Evolutionary conservation across 306 rosid genomes (phyloP).

Genomic region (Casuarina equisetifolia): DNA sequence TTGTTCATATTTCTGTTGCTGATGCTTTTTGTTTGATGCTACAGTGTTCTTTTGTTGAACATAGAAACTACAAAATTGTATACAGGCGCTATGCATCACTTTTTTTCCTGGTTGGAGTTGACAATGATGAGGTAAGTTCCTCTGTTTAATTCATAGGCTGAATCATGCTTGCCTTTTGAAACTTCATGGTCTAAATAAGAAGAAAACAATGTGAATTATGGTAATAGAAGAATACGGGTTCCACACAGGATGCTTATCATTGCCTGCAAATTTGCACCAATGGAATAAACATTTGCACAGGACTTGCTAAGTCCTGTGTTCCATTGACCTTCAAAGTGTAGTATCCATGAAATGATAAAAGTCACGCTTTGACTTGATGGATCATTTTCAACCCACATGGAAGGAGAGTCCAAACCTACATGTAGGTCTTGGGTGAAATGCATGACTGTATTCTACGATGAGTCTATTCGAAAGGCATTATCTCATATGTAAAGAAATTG

Average conservation of each 20-base stretch:
- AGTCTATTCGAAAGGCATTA: neutral
- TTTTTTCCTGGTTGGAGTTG: constrained; percentile 97
- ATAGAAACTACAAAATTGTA: constrained; percentile 92
- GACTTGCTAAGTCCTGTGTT: constrained; percentile 4
- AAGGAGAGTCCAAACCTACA: neutral
- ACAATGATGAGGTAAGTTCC: constrained; percentile 69
- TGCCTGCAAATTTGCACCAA: constrained; percentile 1
- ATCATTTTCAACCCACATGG: neutral
- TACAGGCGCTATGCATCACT: constrained; percentile 94
- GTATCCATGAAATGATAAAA: neutral
- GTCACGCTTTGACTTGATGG: neutral
- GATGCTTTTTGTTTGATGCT: constrained; percentile 27
- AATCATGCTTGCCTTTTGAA: neutral
- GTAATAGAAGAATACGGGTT: neutral
- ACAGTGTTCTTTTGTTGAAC: constrained; percentile 98
- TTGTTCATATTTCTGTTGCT: constrained; percentile 25
- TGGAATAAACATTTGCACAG: neutral
- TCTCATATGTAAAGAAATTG: neutral
- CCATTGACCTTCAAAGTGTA: neutral
- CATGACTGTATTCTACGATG: constrained; percentile 7
- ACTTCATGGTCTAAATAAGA: neutral
- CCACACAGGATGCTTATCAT: neutral
- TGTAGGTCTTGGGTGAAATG: neutral
- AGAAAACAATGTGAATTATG: constrained; percentile 3
- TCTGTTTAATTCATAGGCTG: constrained; percentile 9